Evolutionary conservation across 2,329 filamentous ascomycete species (phyloP).

Genomic region (Coniochaeta hoffmannii): DNA sequence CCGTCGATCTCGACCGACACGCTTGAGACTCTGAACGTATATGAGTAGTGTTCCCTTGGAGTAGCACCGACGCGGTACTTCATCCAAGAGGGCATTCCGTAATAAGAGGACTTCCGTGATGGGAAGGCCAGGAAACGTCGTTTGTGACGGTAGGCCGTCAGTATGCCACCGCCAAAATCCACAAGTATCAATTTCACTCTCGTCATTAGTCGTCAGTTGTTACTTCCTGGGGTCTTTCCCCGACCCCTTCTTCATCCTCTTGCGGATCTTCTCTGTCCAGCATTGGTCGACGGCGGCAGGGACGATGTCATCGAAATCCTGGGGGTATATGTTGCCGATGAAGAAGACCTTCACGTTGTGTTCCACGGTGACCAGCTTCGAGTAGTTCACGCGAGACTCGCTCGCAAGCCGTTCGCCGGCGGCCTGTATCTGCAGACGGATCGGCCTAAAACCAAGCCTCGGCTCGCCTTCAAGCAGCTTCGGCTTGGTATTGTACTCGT

Average conservation of each 20-base stretch:
- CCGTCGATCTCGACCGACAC: background rate
- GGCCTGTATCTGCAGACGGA: conserved; percentile 34
- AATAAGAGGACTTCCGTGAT: background rate
- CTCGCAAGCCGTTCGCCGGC: conserved; percentile 34
- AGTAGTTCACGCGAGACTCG: conserved; percentile 51
- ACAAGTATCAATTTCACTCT: background rate
- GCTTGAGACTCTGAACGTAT: background rate
- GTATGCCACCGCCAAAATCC: background rate
- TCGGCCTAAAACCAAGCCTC: conserved; percentile 37
- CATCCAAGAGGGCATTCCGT: background rate
- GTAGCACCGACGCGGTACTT: background rate
- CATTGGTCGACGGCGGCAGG: conserved; percentile 38
- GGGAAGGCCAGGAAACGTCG: background rate
- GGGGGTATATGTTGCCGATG: conserved; percentile 36
- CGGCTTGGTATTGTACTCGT: conserved; percentile 26
- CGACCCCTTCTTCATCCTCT: background rate
- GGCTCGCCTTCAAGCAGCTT: conserved; percentile 32
- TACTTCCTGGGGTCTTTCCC: background rate
- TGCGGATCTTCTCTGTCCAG: conserved; percentile 35
- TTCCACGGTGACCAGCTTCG: conserved; percentile 47
- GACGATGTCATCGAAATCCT: conserved; percentile 33
- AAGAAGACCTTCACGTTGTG: conserved; percentile 52
- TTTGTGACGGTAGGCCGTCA: background rate
- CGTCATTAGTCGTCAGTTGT: background rate
- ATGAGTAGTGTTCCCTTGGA: background rate